Conservation (phyloP, 169 alveolate genomes). For the Plasmodium gonderi region DNA sequence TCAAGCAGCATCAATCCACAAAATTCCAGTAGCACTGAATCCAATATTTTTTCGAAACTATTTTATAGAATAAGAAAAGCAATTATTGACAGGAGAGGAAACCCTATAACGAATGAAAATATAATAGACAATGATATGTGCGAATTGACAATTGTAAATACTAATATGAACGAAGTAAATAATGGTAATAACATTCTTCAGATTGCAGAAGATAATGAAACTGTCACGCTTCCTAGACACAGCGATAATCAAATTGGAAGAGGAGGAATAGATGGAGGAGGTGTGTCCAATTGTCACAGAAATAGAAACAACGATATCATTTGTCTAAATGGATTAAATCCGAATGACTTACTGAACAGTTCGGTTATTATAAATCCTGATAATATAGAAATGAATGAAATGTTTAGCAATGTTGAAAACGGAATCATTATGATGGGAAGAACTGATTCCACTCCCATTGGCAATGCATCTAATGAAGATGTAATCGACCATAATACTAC, state of each 20-base stretch:
- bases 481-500: not conserved
- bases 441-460: not conserved
- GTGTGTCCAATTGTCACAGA: not conserved
- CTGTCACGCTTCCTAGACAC: not conserved
- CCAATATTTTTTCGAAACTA: slow-evolving; percentile 15
- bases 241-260: not conserved
- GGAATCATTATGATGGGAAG: not conserved
- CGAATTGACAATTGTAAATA: slow-evolving; percentile 11
- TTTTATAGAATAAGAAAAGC: slow-evolving; percentile 17
- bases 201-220: not conserved
- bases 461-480: not conserved
- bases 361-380: not conserved
- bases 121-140: slow-evolving; percentile 7
- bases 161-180: not conserved
- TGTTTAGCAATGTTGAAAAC: not conserved
- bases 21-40: not conserved
- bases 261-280: not conserved
- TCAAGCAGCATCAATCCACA: not conserved
- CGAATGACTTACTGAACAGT: slow-evolving; percentile 42
- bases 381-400: not conserved
- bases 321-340: slow-evolving; percentile 29
- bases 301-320: not conserved
- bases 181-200: not conserved
- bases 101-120: slow-evolving; percentile 65
- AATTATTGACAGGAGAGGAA: slow-evolving; percentile 33